Evolutionary conservation across 768 basidiomycete genomes (phyloP).

Genomic region (Trametes maxima): DNA sequence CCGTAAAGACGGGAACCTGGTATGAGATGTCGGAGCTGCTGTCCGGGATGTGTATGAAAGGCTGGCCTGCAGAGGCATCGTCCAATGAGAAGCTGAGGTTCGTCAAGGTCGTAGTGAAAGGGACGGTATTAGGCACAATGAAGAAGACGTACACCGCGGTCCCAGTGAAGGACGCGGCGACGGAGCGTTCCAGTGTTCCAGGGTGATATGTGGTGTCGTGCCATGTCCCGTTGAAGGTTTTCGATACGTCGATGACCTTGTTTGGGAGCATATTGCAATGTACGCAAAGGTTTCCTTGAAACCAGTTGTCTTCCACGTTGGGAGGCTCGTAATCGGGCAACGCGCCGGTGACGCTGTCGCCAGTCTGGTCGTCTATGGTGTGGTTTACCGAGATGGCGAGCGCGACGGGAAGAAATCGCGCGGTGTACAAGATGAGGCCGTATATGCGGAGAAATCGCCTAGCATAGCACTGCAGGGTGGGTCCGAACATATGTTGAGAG

Average conservation of each 20-base stretch:
- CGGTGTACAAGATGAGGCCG: background rate
- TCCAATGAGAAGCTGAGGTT: constrained; percentile 15
- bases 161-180: constrained; percentile 15
- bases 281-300: background rate
- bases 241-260: background rate
- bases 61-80: background rate
- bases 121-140: constrained; percentile 1
- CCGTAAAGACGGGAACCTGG: constrained; percentile 6
- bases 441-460: background rate
- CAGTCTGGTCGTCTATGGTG: background rate
- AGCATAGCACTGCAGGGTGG: no score
- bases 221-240: background rate
- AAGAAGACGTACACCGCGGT: constrained; percentile 16
- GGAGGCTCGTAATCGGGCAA: background rate
- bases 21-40: background rate
- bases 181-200: background rate
- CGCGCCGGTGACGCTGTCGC: background rate
- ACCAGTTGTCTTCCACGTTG: background rate
- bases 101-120: constrained; percentile 11
- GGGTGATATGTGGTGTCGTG: constrained; percentile 1
- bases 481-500: no score
- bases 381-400: background rate
- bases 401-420: background rate
- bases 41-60: constrained; percentile 12
- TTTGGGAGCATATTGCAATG: background rate